phyloP scores from a whole-genome alignment of 768 basidiomycete species.

The Suillus subalutaceus region DNA sequence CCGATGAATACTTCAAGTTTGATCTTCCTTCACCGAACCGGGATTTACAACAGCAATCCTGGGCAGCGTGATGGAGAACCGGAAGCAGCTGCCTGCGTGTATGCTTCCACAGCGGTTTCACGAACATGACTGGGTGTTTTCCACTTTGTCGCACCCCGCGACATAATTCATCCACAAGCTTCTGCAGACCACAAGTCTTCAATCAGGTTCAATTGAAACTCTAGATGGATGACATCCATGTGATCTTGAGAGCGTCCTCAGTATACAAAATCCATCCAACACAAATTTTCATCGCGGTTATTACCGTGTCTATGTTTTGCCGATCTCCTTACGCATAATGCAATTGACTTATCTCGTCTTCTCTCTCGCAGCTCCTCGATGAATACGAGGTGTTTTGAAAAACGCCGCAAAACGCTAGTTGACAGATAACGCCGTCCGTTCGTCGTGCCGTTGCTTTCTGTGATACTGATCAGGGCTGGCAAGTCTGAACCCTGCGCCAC shows the following conservation, averaged over 20 bases:
- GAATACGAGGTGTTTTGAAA: background rate
- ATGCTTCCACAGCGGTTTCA: background rate
- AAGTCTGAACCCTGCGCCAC: slow-evolving; percentile 2
- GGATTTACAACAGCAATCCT: background rate
- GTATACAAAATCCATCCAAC: background rate
- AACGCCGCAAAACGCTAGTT: background rate
- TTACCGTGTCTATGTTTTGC: background rate
- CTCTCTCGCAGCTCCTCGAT: background rate
- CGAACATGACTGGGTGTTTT: background rate
- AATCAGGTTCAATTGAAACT: background rate
- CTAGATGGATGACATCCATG: background rate
- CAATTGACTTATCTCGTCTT: background rate
- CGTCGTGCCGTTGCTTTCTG: background rate
- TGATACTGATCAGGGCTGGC: background rate
- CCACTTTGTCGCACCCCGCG: background rate
- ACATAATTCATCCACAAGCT: background rate
- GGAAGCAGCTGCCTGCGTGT: background rate
- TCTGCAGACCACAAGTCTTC: background rate
- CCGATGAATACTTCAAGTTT: background rate
- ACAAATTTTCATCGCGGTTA: background rate
- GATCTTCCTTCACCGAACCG: background rate
- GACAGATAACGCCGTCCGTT: background rate
- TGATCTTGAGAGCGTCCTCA: background rate
- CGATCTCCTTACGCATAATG: background rate
- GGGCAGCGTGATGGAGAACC: background rate